Evolutionary conservation across 2,329 filamentous ascomycete species (phyloP).

Genomic region (Biscogniauxia sp.): DNA sequence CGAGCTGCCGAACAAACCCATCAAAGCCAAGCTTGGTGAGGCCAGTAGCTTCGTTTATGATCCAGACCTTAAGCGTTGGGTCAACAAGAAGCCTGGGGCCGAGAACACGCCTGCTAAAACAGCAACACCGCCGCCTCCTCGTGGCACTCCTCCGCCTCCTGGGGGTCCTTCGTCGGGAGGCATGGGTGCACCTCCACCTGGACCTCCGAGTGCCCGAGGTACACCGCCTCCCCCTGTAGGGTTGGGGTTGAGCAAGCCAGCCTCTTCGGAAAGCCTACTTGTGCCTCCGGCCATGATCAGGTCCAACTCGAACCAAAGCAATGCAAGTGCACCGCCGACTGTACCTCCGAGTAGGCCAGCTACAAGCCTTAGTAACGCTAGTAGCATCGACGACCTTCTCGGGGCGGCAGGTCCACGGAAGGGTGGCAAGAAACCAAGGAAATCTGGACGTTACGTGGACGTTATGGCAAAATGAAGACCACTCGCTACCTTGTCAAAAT

Average conservation of each 20-base stretch:
- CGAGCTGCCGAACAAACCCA: slow-evolving; percentile 59
- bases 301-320: slow-evolving; percentile 47
- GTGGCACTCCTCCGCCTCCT: slow-evolving; percentile 53
- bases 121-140: slow-evolving; percentile 78
- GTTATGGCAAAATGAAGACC: slow-evolving; percentile 74
- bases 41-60: slow-evolving; percentile 92
- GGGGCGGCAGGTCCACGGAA: slow-evolving; percentile 71
- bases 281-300: slow-evolving; percentile 44
- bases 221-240: slow-evolving; percentile 21
- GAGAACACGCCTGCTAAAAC: slow-evolving; percentile 58
- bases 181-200: slow-evolving; percentile 18
- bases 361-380: slow-evolving; percentile 87
- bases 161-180: slow-evolving; percentile 39
- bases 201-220: slow-evolving; percentile 21
- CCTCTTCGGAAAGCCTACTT: slow-evolving; percentile 38
- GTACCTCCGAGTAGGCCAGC: slow-evolving; percentile 67
- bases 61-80: slow-evolving; percentile 93
- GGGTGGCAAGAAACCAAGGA: slow-evolving; percentile 68
- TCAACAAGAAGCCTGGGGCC: slow-evolving; percentile 87
- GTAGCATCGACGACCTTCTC: slow-evolving; percentile 89
- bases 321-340: slow-evolving; percentile 31
- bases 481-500: background rate
- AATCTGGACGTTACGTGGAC: slow-evolving; percentile 87
- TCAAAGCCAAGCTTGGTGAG: slow-evolving; percentile 91
- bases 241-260: slow-evolving; percentile 32